A percentile compares a stretch with the other conserved stretches of the same genome.
These are phyloP conservation scores for Raphanus hybrid DNA, from an alignment of 441 rosid species.

Conservation along the genomic window DNA sequence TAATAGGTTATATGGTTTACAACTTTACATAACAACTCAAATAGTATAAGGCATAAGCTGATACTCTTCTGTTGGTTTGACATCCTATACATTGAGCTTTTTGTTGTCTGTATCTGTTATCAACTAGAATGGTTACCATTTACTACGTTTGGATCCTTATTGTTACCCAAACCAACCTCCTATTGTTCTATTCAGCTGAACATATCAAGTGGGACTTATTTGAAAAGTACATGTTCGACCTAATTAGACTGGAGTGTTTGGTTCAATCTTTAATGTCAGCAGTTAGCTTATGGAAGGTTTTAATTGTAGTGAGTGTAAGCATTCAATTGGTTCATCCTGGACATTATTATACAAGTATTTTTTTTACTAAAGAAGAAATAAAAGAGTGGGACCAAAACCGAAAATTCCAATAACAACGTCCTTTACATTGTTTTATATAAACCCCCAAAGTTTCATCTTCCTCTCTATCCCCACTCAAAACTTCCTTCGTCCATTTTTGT, in stretches of 20 bases:
- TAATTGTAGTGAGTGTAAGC: constrained; percentile 13
- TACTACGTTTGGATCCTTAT: constrained; percentile 9
- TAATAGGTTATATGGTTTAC: background rate
- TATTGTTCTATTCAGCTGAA: constrained; percentile 11
- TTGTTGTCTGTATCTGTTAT: background rate
- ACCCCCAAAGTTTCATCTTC: constrained; percentile 23
- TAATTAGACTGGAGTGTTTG: constrained; percentile 22
- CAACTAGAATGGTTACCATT: constrained; percentile 20
- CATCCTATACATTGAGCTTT: background rate
- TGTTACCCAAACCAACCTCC: constrained; percentile 5
- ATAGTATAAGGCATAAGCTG: background rate
- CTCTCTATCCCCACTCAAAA: constrained; percentile 27
- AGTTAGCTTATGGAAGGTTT: constrained; percentile 11
- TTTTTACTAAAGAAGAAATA: constrained; percentile 12
- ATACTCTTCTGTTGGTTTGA: background rate
- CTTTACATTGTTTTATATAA: constrained; percentile 33
- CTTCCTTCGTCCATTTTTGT: background rate
- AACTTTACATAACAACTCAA: background rate
- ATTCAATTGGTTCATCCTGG: constrained; percentile 15
- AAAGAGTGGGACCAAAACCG: constrained; percentile 33
- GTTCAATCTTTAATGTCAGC: constrained; percentile 11
- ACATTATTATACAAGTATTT: background rate
- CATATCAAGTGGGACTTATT: constrained; percentile 31
- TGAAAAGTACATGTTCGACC: constrained; percentile 26
- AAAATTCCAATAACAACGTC: constrained; percentile 23